A percentile compares a stretch with the other conserved stretches of the same genome.
Evolutionary conservation across 257 asterid genomes (phyloP).

Genomic region (Schizonepeta tenuifolia): DNA sequence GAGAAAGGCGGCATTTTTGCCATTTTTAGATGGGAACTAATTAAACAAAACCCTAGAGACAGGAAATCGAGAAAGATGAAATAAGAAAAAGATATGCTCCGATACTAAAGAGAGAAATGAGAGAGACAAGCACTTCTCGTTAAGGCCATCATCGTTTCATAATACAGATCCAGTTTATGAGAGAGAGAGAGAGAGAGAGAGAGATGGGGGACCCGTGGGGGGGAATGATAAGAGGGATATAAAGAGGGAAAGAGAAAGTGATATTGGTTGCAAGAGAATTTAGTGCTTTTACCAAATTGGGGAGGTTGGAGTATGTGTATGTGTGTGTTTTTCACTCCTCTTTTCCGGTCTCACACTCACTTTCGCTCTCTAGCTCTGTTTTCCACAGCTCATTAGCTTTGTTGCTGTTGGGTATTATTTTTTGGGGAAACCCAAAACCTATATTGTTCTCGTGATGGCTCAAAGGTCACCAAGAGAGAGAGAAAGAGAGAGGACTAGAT

Average conservation of each 20-base stretch:
- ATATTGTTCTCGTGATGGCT: slow-evolving; percentile 29
- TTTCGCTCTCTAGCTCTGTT: not conserved
- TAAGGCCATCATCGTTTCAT: slow-evolving; percentile 33
- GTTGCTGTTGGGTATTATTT: slow-evolving; percentile 2
- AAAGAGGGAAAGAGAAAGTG: slow-evolving; percentile 1
- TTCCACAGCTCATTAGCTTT: not conserved
- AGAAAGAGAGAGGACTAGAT: not conserved
- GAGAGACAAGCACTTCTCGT: slow-evolving; percentile 35
- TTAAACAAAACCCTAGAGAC: slow-evolving; percentile 35
- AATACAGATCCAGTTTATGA: slow-evolving; percentile 35
- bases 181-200: not conserved
- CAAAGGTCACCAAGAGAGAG: slow-evolving; percentile 29
- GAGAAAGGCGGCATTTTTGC: slow-evolving; percentile 46
- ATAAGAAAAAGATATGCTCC: slow-evolving; percentile 6
- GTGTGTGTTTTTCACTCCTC: not conserved
- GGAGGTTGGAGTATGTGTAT: not conserved
- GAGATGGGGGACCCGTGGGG: not conserved
- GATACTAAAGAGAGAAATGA: slow-evolving; percentile 5
- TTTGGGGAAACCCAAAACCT: slow-evolving; percentile 32
- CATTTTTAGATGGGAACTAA: slow-evolving; percentile 46
- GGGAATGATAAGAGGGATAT: not conserved
- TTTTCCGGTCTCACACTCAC: not conserved
- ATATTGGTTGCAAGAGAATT: slow-evolving; percentile 26
- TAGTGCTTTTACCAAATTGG: slow-evolving; percentile 26
- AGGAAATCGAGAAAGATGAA: slow-evolving; percentile 1